Base-by-base conservation (phyloP, 2,329 filamentous ascomycete genomes). In the Nemania sp. region DNA sequence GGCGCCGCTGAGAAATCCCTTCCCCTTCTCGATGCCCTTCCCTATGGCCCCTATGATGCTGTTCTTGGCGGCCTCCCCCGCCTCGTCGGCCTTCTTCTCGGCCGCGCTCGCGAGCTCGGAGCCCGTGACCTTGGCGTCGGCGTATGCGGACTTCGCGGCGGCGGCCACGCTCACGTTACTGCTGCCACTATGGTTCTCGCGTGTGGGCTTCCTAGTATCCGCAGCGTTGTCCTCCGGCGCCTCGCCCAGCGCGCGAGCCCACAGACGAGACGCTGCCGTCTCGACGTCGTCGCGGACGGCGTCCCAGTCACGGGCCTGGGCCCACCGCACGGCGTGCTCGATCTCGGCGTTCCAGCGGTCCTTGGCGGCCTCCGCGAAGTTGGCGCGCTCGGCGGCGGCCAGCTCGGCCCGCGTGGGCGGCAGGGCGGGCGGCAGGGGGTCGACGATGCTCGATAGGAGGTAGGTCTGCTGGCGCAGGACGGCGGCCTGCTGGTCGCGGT, bases 341-440 rank as follows among this genome's bases (percentile, higher is more conserved):
- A 94, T 76, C 75, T 94, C 90, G 52, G 82, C 76, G 74, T 95
- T 94, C 90, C 90, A 94, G 62, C 85, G 80, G 70, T 90, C 88
- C 79, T 94, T 94, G 68, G 88, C 81, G 37, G 85, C 79, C 72
- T 92, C 89, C 55, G 87, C 72, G 51, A 90, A 77, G 49, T 81
- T 80, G 29, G 82, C 80, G 63, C 83, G 79, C 67, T 84, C 79
- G 53, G 82, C 75, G 39, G 79, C 78, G 48, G 81, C 79, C 40
- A 79, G 73, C 69, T 85, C 81, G 45, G 80, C 77, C 46, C 83
- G 78, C 10, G 80, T 80, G 11, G 80, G 82, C 2, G 79, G 80
- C 11, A 81, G 78, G 9, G 77, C 77, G 10, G 78, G 76, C 20
- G 77, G 78, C 18, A 69, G 61, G 35, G 82, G 78, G 66, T 83